phyloP scores from a whole-genome alignment of 2,329 filamentous ascomycete genomes.

The Pezicula carpinea region DNA sequence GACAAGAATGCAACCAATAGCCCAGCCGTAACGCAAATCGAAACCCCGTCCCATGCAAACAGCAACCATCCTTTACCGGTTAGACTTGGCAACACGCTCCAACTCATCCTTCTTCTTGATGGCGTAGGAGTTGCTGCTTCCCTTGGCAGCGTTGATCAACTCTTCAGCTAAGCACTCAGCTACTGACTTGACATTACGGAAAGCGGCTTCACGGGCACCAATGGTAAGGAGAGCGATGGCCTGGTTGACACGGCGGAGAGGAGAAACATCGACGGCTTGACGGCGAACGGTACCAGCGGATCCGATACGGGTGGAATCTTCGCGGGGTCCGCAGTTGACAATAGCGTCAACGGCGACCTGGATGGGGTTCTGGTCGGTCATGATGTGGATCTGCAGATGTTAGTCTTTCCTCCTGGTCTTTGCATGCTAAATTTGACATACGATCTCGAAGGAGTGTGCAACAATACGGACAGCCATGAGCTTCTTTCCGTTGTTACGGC shows the following conservation, averaged over 20 bases:
- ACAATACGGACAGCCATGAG: slow-evolving; percentile 99
- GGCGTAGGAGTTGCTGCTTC: slow-evolving; percentile 99
- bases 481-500: slow-evolving; percentile 99
- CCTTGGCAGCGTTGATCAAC: slow-evolving; percentile 99
- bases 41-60: slow-evolving; percentile 28
- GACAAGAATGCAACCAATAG: slow-evolving; percentile 29
- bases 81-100: slow-evolving; percentile 99
- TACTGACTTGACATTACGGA: slow-evolving; percentile 99
- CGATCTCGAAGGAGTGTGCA: slow-evolving; percentile 98
- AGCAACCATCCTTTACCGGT: slow-evolving; percentile 72
- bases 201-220: slow-evolving; percentile 95
- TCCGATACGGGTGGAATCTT: slow-evolving; percentile 99
- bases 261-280: slow-evolving; percentile 99
- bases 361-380: slow-evolving; percentile 99
- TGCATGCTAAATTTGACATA: slow-evolving; percentile 49
- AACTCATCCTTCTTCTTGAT: slow-evolving; percentile 99
- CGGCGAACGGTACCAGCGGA: slow-evolving; percentile 99
- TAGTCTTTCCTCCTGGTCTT: slow-evolving; percentile 7
- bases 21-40: slow-evolving; percentile 26
- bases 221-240: slow-evolving; percentile 98
- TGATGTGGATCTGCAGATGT: slow-evolving; percentile 84
- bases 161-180: slow-evolving; percentile 99
- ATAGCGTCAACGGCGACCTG: slow-evolving; percentile 99
- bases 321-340: slow-evolving; percentile 99
- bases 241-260: slow-evolving; percentile 99